These are phyloP conservation scores for Hypoxylon sp. DNA, from an alignment of 2,329 filamentous ascomycete species.

Conservation along the genomic window DNA sequence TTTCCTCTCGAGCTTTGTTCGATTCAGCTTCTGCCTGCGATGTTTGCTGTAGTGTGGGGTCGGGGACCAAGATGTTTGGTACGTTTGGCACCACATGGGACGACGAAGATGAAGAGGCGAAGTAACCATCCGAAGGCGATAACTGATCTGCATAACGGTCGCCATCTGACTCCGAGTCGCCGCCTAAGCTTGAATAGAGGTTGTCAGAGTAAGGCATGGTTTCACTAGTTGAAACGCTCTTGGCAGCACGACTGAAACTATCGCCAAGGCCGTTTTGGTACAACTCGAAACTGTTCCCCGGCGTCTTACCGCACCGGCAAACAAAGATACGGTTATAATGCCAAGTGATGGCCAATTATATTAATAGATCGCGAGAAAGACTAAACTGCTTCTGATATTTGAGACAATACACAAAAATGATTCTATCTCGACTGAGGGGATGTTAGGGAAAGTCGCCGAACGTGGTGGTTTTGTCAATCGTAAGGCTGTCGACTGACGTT, in stretches of 20 bases:
- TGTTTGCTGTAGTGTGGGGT: conserved; percentile 60
- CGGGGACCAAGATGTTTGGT: conserved; percentile 64
- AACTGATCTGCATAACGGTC: conserved; percentile 57
- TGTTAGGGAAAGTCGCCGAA: conserved; percentile 12
- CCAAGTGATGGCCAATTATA: conserved; percentile 18
- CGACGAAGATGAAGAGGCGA: conserved; percentile 57
- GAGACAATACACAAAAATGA: conserved; percentile 24
- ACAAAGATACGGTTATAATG: conserved; percentile 10
- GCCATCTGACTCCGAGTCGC: conserved; percentile 50
- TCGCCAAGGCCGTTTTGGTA: conserved; percentile 48
- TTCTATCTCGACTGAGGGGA: conserved; percentile 28
- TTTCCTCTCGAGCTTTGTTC: conserved; percentile 66
- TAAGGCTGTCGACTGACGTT: conserved; percentile 28
- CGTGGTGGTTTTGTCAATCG: conserved; percentile 28
- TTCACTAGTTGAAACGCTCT: conserved; percentile 49
- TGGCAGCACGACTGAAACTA: conserved; percentile 51
- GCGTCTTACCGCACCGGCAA: conserved; percentile 44
- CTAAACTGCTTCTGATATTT: conserved; percentile 7
- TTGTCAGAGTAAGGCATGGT: conserved; percentile 66
- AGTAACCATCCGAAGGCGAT: conserved; percentile 69
- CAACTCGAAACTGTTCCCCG: conserved; percentile 48
- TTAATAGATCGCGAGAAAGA: conserved; percentile 2
- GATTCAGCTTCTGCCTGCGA: conserved; percentile 54
- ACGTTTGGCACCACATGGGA: conserved; percentile 60
- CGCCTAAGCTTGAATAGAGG: conserved; percentile 59